A percentile compares a stretch with the other conserved stretches of the same genome.
Evolutionary conservation across 331 rosid genomes (phyloP).

Genomic region (Rosa hybrid): DNA sequence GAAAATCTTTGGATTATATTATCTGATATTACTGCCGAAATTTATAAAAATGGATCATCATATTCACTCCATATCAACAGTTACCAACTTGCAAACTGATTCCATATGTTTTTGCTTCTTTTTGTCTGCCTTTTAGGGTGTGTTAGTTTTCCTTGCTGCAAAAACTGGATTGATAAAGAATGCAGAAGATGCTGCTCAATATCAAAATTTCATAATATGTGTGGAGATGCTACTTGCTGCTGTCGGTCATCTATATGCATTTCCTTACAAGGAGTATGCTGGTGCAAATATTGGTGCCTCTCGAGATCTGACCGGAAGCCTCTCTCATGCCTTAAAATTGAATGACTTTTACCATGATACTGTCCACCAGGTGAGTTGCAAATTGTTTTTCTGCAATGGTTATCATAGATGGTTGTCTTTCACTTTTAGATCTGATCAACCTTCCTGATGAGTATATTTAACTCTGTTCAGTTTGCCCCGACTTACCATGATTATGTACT

Average conservation of each 20-base stretch:
- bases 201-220: constrained; percentile 88
- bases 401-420: constrained; percentile 5
- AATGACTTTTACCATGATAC: constrained; percentile 97
- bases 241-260: constrained; percentile 89
- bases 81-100: background rate
- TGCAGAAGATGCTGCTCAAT: constrained; percentile 86
- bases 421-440: constrained; percentile 7
- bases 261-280: constrained; percentile 99
- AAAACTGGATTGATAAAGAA: constrained; percentile 75
- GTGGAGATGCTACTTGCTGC: constrained; percentile 99
- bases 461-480: constrained; percentile 86
- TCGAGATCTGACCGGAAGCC: constrained; percentile 79
- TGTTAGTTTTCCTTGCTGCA: constrained; percentile 94
- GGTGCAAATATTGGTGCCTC: constrained; percentile 92
- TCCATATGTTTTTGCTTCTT: constrained; percentile 21
- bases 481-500: constrained; percentile 98
- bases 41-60: background rate
- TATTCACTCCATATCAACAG: background rate
- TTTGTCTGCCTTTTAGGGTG: constrained; percentile 66
- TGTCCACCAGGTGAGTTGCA: constrained; percentile 83
- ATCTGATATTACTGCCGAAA: background rate
- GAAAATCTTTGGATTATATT: background rate
- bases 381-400: background rate
- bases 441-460: constrained; percentile 20
- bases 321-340: constrained; percentile 83